These are phyloP conservation scores for Actinomucor elegans DNA, from an alignment of 371 early-diverging fungal species.

Conservation along the genomic window DNA sequence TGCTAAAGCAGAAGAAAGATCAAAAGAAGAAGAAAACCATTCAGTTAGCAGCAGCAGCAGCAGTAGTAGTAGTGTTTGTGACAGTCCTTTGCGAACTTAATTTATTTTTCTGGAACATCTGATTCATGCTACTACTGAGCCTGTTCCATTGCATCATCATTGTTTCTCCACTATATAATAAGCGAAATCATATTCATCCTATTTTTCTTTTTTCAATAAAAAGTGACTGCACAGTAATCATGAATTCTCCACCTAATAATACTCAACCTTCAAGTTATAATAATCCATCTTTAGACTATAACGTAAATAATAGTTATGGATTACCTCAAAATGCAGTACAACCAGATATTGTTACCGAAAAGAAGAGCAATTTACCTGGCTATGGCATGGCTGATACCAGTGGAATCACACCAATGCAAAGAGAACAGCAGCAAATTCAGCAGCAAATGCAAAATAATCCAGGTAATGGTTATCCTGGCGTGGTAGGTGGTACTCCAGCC, in stretches of 20 bases:
- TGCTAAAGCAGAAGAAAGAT: conserved; percentile 18
- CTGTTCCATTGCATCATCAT: background rate
- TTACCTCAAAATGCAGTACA: no score
- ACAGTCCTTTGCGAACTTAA: background rate
- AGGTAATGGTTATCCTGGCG: conserved; percentile 34
- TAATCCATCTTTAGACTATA: no score
- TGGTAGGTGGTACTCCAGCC: conserved; percentile 32
- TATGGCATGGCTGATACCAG: conserved; percentile 3
- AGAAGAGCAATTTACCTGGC: conserved; percentile 1
- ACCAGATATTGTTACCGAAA: no score
- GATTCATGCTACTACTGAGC: background rate
- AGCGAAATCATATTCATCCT: no score
- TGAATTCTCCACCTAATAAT: no score
- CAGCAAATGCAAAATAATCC: conserved; percentile 4
- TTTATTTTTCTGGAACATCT: background rate
- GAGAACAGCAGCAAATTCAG: conserved; percentile 11
- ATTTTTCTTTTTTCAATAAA: no score
- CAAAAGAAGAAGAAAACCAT: conserved; percentile 20
- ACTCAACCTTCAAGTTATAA: no score
- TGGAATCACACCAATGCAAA: conserved; percentile 17
- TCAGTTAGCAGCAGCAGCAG: background rate
- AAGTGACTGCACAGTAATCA: no score
- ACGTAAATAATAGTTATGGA: no score
- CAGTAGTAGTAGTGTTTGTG: background rate
- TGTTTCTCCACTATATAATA: no score